These are phyloP conservation scores for Chrysosporium keratinophilum DNA, from an alignment of 2,329 filamentous ascomycete genomes.

Conservation along the genomic window DNA sequence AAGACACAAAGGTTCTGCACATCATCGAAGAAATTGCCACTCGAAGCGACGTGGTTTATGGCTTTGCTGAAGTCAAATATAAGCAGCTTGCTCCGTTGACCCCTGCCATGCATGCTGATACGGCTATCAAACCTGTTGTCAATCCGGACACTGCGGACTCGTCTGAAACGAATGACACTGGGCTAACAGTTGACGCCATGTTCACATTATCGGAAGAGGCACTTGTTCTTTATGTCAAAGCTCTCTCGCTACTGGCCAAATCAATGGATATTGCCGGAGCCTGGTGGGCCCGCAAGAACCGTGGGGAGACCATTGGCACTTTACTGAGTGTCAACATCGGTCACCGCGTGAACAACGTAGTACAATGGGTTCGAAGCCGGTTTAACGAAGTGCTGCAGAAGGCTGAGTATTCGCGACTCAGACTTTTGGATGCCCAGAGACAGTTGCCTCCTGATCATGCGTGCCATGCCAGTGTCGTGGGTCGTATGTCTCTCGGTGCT, in stretches of 20 bases:
- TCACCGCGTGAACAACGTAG: slow-evolving; percentile 76
- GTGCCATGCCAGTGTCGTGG: slow-evolving; percentile 69
- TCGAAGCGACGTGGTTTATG: slow-evolving; percentile 89
- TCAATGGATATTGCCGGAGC: slow-evolving; percentile 89
- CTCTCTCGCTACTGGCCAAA: slow-evolving; percentile 76
- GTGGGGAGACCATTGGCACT: slow-evolving; percentile 48
- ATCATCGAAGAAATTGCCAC: slow-evolving; percentile 86
- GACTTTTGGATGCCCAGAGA: slow-evolving; percentile 75
- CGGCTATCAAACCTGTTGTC: slow-evolving; percentile 20
- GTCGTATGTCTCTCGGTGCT: slow-evolving; percentile 48
- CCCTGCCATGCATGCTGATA: slow-evolving; percentile 49
- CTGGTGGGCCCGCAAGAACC: slow-evolving; percentile 78
- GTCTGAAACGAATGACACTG: slow-evolving; percentile 40
- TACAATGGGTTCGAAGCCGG: slow-evolving; percentile 85
- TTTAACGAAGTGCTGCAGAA: slow-evolving; percentile 98
- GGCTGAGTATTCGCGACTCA: slow-evolving; percentile 83
- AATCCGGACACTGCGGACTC: slow-evolving; percentile 24
- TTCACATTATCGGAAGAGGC: slow-evolving; percentile 88
- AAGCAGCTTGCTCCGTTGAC: slow-evolving; percentile 87
- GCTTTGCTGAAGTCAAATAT: slow-evolving; percentile 97
- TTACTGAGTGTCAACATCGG: slow-evolving; percentile 45
- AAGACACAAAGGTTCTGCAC: slow-evolving; percentile 68
- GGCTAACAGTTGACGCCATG: slow-evolving; percentile 73
- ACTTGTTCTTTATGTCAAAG: slow-evolving; percentile 90
- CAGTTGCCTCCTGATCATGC: slow-evolving; percentile 75